Evolutionary conservation across 1,139 yeast genomes (phyloP).

Genomic region (Taphrina populina): DNA sequence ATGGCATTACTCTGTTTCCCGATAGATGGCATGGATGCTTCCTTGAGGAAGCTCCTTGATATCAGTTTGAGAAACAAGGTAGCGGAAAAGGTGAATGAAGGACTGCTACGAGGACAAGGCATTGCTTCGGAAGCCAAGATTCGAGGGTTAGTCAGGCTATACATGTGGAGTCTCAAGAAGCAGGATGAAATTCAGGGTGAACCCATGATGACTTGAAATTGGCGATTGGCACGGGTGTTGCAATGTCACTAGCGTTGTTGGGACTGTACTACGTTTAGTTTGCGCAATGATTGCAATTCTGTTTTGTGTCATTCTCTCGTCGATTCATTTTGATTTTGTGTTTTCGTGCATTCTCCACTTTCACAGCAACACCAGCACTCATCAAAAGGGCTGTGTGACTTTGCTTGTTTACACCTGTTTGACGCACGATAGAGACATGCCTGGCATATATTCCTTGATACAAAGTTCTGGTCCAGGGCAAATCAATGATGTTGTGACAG

Average conservation of each 20-base stretch:
- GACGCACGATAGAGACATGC: conserved; percentile 1
- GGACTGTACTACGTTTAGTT: too few species aligned
- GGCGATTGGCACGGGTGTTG: background rate
- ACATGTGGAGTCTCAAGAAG: conserved; percentile 30
- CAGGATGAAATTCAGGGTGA: conserved; percentile 14
- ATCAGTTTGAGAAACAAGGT: conserved; percentile 45
- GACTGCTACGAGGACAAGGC: conserved; percentile 45
- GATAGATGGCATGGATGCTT: conserved; percentile 42
- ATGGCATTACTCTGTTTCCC: conserved; percentile 50
- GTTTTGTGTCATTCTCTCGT: too few species aligned
- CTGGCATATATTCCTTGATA: conserved; percentile 20
- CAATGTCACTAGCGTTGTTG: too few species aligned
- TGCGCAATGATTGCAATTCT: too few species aligned
- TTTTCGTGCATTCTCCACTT: too few species aligned
- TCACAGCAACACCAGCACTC: background rate
- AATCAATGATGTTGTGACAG: conserved; percentile 40
- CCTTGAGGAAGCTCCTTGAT: conserved; percentile 44
- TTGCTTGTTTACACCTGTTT: background rate
- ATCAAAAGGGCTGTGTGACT: background rate
- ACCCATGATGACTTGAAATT: conserved; percentile 1
- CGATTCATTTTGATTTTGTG: too few species aligned
- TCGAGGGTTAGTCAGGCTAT: conserved; percentile 41
- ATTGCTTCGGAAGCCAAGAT: conserved; percentile 45
- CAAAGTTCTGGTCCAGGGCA: conserved; percentile 34
- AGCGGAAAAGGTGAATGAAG: conserved; percentile 47